A percentile compares a stretch with the other conserved stretches of the same genome.
Evolutionary conservation across 129 eudicot genomes (phyloP).

Genomic region (Kitagawia praeruptora): DNA sequence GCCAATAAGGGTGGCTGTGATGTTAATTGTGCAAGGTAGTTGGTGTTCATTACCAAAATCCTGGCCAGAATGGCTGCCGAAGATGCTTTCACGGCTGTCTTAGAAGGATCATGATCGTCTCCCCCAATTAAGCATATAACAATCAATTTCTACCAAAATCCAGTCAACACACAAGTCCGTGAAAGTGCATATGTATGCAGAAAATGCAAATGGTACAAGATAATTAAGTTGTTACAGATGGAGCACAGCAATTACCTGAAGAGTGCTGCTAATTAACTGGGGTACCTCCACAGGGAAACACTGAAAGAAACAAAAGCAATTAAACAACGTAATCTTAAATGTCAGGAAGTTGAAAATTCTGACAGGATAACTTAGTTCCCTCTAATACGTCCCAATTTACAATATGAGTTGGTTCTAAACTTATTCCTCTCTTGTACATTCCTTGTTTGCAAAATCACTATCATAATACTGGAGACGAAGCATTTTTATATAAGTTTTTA

Average conservation of each 20-base stretch:
- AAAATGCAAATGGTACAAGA: conserved; percentile 13
- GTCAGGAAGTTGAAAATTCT: neutral
- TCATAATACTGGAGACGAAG: neutral
- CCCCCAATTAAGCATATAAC: conserved; percentile 74
- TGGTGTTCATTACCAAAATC: conserved; percentile 79
- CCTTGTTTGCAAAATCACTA: neutral
- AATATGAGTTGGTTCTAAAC: neutral
- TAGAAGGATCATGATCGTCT: conserved; percentile 74
- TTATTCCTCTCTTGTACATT: neutral
- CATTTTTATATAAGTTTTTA: neutral
- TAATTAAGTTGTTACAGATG: neutral
- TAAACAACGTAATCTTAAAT: neutral
- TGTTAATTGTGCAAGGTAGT: conserved; percentile 75
- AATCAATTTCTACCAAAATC: conserved; percentile 63
- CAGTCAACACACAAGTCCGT: conserved; percentile 13
- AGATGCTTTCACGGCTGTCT: conserved; percentile 76
- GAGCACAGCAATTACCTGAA: conserved; percentile 51
- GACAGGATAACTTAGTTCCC: neutral
- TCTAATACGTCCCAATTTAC: neutral
- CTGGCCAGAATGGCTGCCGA: conserved; percentile 84
- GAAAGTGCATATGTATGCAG: neutral
- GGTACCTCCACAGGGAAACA: conserved; percentile 91
- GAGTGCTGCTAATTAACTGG: conserved; percentile 67
- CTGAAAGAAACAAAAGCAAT: conserved; percentile 24
- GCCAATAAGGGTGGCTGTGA: conserved; percentile 58